Evolutionary conservation across 2,329 filamentous ascomycete species (phyloP).

Genomic region (Penicillium sp.): DNA sequence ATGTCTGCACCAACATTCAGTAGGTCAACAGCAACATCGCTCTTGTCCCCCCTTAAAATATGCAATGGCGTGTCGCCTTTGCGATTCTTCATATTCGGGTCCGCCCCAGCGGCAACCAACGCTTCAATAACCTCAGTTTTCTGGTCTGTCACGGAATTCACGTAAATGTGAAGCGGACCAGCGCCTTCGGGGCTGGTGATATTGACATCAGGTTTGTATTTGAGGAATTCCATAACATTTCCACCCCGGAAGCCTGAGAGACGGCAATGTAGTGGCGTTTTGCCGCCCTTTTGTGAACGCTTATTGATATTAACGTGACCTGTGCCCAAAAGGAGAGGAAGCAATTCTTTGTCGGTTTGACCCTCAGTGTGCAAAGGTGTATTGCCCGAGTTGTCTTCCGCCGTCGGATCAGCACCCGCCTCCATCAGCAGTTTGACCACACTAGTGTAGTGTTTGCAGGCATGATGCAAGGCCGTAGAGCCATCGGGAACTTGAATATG

Average conservation of each 20-base stretch:
- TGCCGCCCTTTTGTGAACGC: background rate
- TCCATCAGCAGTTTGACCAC: constrained; percentile 4
- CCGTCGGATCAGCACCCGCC: constrained; percentile 6
- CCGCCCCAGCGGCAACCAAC: constrained; percentile 4
- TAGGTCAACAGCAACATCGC: background rate
- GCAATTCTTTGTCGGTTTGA: background rate
- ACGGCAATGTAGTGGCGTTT: background rate
- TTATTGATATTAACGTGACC: constrained; percentile 2
- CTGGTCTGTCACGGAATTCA: background rate
- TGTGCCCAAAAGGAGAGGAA: background rate
- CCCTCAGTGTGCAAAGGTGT: constrained; percentile 6
- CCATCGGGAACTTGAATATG: background rate
- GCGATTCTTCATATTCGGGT: constrained; percentile 7
- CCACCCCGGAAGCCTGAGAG: background rate
- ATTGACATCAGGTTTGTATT: constrained; percentile 4
- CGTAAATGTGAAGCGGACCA: background rate
- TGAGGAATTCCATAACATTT: background rate
- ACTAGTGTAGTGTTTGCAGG: background rate
- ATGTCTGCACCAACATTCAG: constrained; percentile 3
- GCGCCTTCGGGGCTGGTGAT: background rate
- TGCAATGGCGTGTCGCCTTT: constrained; percentile 8
- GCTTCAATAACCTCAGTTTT: background rate
- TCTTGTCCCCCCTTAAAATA: background rate
- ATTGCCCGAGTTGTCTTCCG: background rate
- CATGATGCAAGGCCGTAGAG: constrained; percentile 7